Evolutionary conservation across 2,329 filamentous ascomycete species (phyloP), one percentile per base, ranked within the genome.

Genomic region (Diaporthe capsici): DNA sequence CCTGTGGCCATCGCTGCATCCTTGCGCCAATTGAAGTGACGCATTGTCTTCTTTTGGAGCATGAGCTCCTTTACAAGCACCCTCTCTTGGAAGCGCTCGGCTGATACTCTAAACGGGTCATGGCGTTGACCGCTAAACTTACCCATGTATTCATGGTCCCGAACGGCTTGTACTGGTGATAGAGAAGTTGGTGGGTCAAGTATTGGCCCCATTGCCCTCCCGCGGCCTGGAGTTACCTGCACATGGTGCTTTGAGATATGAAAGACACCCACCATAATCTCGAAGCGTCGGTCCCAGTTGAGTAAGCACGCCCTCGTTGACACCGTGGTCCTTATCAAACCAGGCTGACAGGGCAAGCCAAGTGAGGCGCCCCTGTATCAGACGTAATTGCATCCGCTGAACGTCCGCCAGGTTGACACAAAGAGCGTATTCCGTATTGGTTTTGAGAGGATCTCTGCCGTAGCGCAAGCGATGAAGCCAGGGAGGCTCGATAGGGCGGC

Each of bases 131-230:
- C 39, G 39, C 34, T 61, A 2, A 61, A 72, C 4, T 12, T 39
- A 9, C 70, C 17, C 70, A 72, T 72, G 25, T 60, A 61, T 6
- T 72, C 53, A 8, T 60, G 51, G 53, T 72, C 70, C 3, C 39
- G 70, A 7, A 72, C 25, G 15, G 70, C 70, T 72, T 72, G 70
- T 22, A 72, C 70, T 72, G n/a, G n/a, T 53, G 49, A 25, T 15
- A 28, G 8, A 25, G 28, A 6, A 25, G 10, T 28, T 25, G 10
- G n/a, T 25, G 49, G 3, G 49, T 25, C 22, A 25, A 28, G 22
- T 1, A 4, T 3, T 49, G 22, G 5, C 44, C 5, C 20, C 15
- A 20, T 49, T 6, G 15, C 3, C 20, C 15, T 20, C 7, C 20
- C 49, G 4, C 49, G 3, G 12, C 49, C 3, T 53, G 22, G 4